A percentile compares a stretch with the other conserved stretches of the same genome.
These are phyloP conservation scores for Colletotrichum sp. DNA, from an alignment of 2,329 filamentous ascomycete species.

Conservation along the genomic window DNA sequence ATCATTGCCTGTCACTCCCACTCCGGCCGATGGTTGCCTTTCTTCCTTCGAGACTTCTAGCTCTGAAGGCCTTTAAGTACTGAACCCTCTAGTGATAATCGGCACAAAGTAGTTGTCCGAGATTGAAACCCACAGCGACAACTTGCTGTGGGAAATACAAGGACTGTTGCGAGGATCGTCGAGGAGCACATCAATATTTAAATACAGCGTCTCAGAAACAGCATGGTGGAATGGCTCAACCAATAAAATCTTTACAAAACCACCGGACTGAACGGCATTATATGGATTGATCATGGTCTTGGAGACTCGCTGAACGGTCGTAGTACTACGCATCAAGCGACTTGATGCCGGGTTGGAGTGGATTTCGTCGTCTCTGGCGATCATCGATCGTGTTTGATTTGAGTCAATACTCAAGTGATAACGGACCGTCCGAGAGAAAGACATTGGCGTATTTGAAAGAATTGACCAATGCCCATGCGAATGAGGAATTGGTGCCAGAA, in stretches of 20 bases:
- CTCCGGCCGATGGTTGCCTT: too few relatives aligned
- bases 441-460: fast-evolving
- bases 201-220: neutral
- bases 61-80: neutral
- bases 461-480: neutral
- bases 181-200: neutral
- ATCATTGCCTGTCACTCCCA: neutral
- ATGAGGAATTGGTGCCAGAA: neutral
- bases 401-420: neutral
- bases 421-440: neutral
- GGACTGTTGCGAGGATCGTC: neutral
- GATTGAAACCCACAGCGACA: neutral
- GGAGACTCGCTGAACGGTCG: fast-evolving
- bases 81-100: neutral
- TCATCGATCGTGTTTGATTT: neutral
- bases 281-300: neutral
- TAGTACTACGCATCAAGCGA: neutral
- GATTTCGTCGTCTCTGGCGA: neutral
- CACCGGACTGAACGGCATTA: too few relatives aligned
- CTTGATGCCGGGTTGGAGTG: neutral
- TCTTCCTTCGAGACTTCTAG: too few relatives aligned
- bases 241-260: too few relatives aligned
- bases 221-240: neutral
- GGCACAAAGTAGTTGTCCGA: fast-evolving
- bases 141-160: neutral